Conservation (phyloP, 2,329 filamentous ascomycete species). For the Fusarium praegraminearum region DNA sequence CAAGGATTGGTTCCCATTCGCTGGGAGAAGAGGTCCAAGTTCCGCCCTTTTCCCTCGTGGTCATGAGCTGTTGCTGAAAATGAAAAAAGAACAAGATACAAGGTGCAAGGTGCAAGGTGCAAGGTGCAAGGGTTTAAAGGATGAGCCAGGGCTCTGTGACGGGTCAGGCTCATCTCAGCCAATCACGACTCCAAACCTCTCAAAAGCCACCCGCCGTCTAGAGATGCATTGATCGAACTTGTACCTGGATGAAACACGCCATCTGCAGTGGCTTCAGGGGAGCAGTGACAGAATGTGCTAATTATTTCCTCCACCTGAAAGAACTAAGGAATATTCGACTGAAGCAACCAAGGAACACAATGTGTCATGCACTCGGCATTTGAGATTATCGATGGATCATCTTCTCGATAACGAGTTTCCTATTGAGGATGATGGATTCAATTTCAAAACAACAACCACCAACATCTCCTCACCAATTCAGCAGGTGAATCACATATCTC, state of each 20-base stretch:
- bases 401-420: constrained; percentile 2
- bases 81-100: not conserved
- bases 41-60: constrained; percentile 1
- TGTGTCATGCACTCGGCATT: constrained; percentile 8
- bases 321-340: constrained; percentile 5
- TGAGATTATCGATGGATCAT: constrained; percentile 10
- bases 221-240: constrained; percentile 36
- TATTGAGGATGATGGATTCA: not conserved
- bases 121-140: constrained; percentile 7
- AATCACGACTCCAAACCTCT: constrained; percentile 27
- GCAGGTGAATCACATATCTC: constrained; percentile 2
- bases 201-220: constrained; percentile 40
- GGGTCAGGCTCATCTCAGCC: constrained; percentile 17
- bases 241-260: constrained; percentile 45
- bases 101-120: not conserved
- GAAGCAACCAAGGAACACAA: constrained; percentile 18
- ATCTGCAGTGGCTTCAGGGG: constrained; percentile 35
- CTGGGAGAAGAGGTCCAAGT: not conserved
- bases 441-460: not conserved
- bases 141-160: constrained; percentile 38
- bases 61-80: not conserved
- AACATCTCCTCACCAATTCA: constrained; percentile 8
- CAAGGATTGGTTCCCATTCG: constrained; percentile 31
- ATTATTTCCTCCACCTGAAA: constrained; percentile 6
- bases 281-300: constrained; percentile 5